Percentiles rank a stretch among this genome's conserved stretches.
phyloP scores from a whole-genome alignment of 768 basidiomycete species.

The Coprinellus micaceus region DNA sequence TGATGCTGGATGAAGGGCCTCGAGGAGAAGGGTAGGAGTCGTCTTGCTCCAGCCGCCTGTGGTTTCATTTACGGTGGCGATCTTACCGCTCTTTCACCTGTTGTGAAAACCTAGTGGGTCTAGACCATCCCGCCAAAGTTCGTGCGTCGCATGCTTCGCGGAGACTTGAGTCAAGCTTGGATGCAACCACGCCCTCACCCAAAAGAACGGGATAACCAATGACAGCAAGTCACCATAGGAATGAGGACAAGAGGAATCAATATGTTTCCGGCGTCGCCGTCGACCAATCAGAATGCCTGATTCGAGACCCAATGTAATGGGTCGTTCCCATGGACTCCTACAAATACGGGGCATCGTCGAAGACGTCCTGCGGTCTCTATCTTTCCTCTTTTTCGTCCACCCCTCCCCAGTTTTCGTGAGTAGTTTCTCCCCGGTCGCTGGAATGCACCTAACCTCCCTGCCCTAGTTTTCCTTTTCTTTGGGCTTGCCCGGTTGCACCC shows the following conservation, averaged over 20 bases:
- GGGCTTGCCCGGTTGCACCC: constrained; percentile 75
- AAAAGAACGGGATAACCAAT: constrained; percentile 16
- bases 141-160: not conserved
- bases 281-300: constrained; percentile 5
- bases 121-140: too few relatives aligned
- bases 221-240: constrained; percentile 17
- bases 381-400: constrained; percentile 27
- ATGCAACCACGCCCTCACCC: not conserved
- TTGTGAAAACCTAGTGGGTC: not conserved
- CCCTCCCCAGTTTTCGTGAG: constrained; percentile 33
- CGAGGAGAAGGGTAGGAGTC: too few relatives aligned
- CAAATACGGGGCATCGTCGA: constrained; percentile 34
- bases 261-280: constrained; percentile 1
- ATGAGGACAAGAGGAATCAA: constrained; percentile 14
- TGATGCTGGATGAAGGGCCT: too few relatives aligned
- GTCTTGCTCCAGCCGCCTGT: too few relatives aligned
- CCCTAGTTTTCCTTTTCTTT: constrained; percentile 40
- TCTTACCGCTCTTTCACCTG: too few relatives aligned
- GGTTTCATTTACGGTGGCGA: too few relatives aligned
- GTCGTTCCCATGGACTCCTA: constrained; percentile 26
- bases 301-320: constrained; percentile 20
- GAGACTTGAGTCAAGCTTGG: not conserved
- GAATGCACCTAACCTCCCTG: constrained; percentile 6
- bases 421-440: constrained; percentile 2
- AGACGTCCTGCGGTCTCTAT: constrained; percentile 22